These are phyloP conservation scores for Inga laurina DNA, from an alignment of 306 rosid genomes.

Conservation along the genomic window DNA sequence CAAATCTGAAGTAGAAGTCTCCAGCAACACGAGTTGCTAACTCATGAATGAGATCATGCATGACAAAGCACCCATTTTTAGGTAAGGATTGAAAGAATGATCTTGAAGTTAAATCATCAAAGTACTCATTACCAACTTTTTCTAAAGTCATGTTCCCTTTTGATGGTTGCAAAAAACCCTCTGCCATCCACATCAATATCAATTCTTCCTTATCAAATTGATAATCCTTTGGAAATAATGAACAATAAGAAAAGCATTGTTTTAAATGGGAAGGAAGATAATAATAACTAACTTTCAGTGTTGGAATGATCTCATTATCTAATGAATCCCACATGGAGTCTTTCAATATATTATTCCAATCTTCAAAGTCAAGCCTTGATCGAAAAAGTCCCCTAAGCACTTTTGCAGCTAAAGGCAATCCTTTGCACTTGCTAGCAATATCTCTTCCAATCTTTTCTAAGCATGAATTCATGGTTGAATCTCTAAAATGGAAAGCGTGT, in stretches of 20 bases:
- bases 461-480: too few relatives aligned
- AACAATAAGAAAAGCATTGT: conserved; percentile 24
- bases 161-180: neutral
- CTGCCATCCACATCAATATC: conserved; percentile 26
- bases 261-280: conserved; percentile 16
- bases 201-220: neutral
- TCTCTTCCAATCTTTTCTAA: neutral
- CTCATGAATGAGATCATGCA: conserved; percentile 19
- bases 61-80: neutral
- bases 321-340: neutral
- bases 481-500: neutral
- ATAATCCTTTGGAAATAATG: conserved; percentile 6
- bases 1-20: neutral
- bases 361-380: neutral
- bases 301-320: neutral
- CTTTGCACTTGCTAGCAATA: conserved; percentile 12
- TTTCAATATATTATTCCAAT: conserved; percentile 1
- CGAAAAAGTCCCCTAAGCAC: conserved; percentile 9
- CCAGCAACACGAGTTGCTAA: neutral
- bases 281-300: conserved; percentile 14
- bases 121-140: conserved; percentile 1
- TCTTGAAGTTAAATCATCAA: neutral
- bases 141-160: neutral
- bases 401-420: conserved; percentile 24
- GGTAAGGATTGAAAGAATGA: neutral